Evolutionary conservation across 2,329 filamentous ascomycete genomes (phyloP).

Genomic region (Pseudogymnoascus sp.): DNA sequence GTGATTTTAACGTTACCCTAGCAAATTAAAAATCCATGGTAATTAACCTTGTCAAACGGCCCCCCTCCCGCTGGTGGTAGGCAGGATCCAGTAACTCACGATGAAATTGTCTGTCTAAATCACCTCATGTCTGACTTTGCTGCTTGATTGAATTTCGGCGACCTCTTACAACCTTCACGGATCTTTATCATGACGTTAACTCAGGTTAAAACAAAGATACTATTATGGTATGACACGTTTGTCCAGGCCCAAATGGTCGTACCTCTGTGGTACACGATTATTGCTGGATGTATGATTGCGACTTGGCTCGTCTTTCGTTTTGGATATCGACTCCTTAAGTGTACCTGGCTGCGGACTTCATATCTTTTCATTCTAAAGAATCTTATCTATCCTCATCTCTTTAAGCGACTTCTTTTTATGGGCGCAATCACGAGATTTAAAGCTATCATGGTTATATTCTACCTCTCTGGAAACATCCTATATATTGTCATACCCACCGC

Average conservation of each 20-base stretch:
- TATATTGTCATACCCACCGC: conserved; percentile 7
- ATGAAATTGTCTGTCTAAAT: background rate
- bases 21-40: background rate
- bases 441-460: conserved; percentile 8
- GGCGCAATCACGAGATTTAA: conserved; percentile 13
- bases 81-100: background rate
- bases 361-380: conserved; percentile 14
- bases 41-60: background rate
- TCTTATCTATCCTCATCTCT: conserved; percentile 14
- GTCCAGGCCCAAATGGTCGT: conserved; percentile 7
- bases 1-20: background rate
- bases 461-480: conserved; percentile 12
- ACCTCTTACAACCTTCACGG: background rate
- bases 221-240: conserved; percentile 11
- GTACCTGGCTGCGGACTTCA: conserved; percentile 8
- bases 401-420: conserved; percentile 15
- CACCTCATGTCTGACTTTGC: background rate
- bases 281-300: conserved; percentile 14
- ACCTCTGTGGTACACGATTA: conserved; percentile 14
- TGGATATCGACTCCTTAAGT: conserved; percentile 12
- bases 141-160: background rate
- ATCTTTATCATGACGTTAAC: conserved; percentile 12
- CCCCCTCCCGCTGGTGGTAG: background rate
- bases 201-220: conserved; percentile 2
- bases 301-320: conserved; percentile 12